phyloP scores from a whole-genome alignment of 2,329 filamentous ascomycete genomes.

The Colletotrichum somersetense region DNA sequence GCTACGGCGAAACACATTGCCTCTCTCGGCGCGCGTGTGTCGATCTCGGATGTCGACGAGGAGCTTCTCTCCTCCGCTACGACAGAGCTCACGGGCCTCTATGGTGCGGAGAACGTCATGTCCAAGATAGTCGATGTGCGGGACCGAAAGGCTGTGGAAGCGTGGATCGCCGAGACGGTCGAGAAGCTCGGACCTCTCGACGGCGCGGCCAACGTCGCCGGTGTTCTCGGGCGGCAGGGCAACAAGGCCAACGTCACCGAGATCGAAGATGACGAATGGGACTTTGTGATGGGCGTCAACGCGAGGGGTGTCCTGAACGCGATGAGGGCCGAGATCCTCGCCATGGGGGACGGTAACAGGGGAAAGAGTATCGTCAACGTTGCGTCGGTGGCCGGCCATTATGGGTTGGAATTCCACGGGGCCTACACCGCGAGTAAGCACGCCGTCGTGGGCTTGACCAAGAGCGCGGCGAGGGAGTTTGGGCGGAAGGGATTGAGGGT shows the following conservation, averaged over 20 bases:
- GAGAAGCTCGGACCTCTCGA: slow-evolving; percentile 54
- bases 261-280: slow-evolving; percentile 56
- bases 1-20: slow-evolving; percentile 59
- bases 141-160: slow-evolving; percentile 36
- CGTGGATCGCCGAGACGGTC: slow-evolving; percentile 50
- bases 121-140: slow-evolving; percentile 37
- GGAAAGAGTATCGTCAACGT: slow-evolving; percentile 61
- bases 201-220: slow-evolving; percentile 57
- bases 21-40: slow-evolving; percentile 58
- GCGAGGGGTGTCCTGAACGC: slow-evolving; percentile 63
- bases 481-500: slow-evolving; percentile 44
- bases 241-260: slow-evolving; percentile 43
- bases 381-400: slow-evolving; percentile 55
- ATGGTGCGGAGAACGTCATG: slow-evolving; percentile 21
- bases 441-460: slow-evolving; percentile 49
- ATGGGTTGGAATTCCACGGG: slow-evolving; percentile 48
- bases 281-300: slow-evolving; percentile 58
- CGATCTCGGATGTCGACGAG: slow-evolving; percentile 61
- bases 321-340: slow-evolving; percentile 60
- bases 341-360: slow-evolving; percentile 50
- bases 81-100: slow-evolving; percentile 14
- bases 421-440: slow-evolving; percentile 51
- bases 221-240: slow-evolving; percentile 40
- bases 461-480: slow-evolving; percentile 48
- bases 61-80: slow-evolving; percentile 46